Conservation (phyloP, 257 asterid species). For the Fraxinus anomala region DNA sequence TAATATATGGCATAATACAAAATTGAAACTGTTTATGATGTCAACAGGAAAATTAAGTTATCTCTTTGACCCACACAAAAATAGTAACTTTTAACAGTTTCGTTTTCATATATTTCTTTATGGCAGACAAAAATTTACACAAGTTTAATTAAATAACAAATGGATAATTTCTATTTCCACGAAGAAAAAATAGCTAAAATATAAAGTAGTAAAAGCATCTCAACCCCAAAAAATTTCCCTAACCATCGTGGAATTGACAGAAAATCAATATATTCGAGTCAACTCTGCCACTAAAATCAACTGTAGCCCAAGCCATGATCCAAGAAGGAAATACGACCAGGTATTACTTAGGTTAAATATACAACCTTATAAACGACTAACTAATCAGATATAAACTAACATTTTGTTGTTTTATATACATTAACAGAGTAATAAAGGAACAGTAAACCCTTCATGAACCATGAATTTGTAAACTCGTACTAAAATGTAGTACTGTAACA, state of each 20-base stretch:
- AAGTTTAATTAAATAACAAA: too few relatives aligned
- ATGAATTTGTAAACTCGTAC: too few relatives aligned
- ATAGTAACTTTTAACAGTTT: background rate
- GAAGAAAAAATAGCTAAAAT: background rate
- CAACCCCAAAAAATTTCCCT: background rate
- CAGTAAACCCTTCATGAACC: background rate
- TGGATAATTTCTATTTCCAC: background rate
- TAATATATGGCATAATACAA: too few relatives aligned
- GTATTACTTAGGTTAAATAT: too few relatives aligned
- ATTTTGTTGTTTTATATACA: background rate
- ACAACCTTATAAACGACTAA: too few relatives aligned
- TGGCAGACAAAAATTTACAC: background rate
- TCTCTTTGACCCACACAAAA: background rate
- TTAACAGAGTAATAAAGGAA: background rate
- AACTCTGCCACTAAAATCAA: background rate
- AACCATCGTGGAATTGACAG: background rate
- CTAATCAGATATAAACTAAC: too few relatives aligned
- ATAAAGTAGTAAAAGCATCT: background rate
- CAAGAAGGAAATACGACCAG: background rate
- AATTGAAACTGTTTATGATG: too few relatives aligned
- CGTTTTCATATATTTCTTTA: background rate
- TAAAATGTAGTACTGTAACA: too few relatives aligned
- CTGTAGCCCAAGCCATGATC: background rate
- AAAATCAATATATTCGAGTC: too few relatives aligned
- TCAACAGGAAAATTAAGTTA: too few relatives aligned